phyloP scores from a whole-genome alignment of 306 rosid species.

The Trichosanthes cucumerina region DNA sequence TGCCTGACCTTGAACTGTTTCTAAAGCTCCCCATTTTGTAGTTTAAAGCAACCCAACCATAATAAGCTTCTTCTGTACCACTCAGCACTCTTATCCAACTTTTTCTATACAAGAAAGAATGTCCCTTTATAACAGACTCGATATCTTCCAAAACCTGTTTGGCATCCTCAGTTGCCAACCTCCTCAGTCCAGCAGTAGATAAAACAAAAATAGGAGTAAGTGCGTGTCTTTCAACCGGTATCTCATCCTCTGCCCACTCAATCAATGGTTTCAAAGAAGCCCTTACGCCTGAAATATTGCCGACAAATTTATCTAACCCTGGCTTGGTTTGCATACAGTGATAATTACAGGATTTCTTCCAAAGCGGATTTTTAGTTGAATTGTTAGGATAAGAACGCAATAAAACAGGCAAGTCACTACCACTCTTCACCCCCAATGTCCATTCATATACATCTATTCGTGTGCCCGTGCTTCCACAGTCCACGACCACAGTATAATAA shows the following conservation, averaged over 20 bases:
- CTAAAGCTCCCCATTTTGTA: conserved; percentile 50
- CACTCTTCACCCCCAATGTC: conserved; percentile 19
- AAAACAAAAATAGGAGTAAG: conserved; percentile 55
- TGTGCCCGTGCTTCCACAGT: conserved; percentile 83
- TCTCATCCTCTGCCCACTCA: conserved; percentile 46
- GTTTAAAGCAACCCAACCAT: conserved; percentile 86
- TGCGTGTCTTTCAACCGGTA: conserved; percentile 35
- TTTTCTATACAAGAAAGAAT: conserved; percentile 32
- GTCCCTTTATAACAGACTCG: conserved; percentile 38
- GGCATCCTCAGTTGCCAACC: conserved; percentile 32
- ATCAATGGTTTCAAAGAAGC: conserved; percentile 61
- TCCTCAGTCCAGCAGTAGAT: conserved; percentile 76
- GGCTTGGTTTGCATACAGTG: conserved; percentile 89
- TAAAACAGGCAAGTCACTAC: conserved; percentile 39
- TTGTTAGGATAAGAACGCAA: conserved; percentile 52
- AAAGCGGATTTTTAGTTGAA: conserved; percentile 26
- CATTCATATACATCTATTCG: conserved; percentile 58
- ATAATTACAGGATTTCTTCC: conserved; percentile 49
- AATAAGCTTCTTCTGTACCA: conserved; percentile 84
- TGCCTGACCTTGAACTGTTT: conserved; percentile 24
- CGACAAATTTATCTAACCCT: conserved; percentile 57
- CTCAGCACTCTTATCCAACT: conserved; percentile 71
- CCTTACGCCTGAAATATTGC: conserved; percentile 50
- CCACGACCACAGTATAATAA: conserved; percentile 63
- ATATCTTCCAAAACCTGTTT: conserved; percentile 40